Evolutionary conservation across 169 alveolate genomes (phyloP).

Genomic region (Fabrea salina): DNA sequence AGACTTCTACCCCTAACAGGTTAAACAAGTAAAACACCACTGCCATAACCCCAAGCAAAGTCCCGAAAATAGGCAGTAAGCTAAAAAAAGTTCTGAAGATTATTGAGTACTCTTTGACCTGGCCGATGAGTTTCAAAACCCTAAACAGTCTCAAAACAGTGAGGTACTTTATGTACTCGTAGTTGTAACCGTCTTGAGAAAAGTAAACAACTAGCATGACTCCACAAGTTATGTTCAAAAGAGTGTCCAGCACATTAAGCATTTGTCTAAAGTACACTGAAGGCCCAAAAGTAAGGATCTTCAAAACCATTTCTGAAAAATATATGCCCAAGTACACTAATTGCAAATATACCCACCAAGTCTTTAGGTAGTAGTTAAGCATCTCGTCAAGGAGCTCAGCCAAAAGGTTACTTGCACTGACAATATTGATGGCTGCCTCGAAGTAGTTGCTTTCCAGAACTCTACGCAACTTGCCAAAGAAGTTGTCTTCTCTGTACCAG

Average conservation of each 20-base stretch:
- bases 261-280: not conserved
- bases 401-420: not conserved
- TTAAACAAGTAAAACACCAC: constrained; percentile 34
- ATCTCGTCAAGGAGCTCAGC: not conserved
- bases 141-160: constrained; percentile 24
- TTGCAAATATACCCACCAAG: not conserved
- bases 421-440: not conserved
- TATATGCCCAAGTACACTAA: not conserved
- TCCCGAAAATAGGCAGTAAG: constrained; percentile 37
- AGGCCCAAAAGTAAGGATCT: not conserved
- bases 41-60: constrained; percentile 30
- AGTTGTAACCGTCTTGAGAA: not conserved
- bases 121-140: constrained; percentile 10
- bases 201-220: not conserved
- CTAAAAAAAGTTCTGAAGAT: constrained; percentile 33
- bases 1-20: constrained; percentile 26
- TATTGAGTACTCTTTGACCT: constrained; percentile 24
- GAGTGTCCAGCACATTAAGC: not conserved
- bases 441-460: not conserved
- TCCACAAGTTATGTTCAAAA: not conserved
- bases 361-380: not conserved
- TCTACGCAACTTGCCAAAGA: not conserved
- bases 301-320: not conserved
- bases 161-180: not conserved
- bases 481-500: too few relatives aligned